A percentile compares a stretch with the other conserved stretches of the same genome.
Evolutionary conservation across 2,329 filamentous ascomycete genomes (phyloP).

Genomic region (Pseudogymnoascus pannorum): DNA sequence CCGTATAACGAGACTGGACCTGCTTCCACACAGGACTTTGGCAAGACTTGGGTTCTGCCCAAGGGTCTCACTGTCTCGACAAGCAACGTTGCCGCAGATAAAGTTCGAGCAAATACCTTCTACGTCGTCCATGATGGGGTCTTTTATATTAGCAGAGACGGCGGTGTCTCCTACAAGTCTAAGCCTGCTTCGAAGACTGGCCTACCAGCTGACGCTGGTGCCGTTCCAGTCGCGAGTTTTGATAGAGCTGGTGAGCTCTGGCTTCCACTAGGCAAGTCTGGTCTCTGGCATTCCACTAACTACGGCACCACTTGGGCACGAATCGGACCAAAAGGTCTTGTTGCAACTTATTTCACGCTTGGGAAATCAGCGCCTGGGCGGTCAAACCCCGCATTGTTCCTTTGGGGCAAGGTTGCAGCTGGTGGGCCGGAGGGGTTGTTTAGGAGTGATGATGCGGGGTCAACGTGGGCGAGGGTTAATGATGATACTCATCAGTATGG

Average conservation of each 20-base stretch:
- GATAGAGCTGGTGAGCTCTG: slow-evolving; percentile 14
- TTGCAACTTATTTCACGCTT: slow-evolving; percentile 11
- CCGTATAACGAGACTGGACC: slow-evolving; percentile 12
- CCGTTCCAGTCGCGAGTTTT: slow-evolving; percentile 13
- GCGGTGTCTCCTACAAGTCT: slow-evolving; percentile 14
- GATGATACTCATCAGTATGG: slow-evolving; percentile 16
- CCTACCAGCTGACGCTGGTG: slow-evolving; percentile 11
- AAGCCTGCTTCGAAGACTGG: slow-evolving; percentile 12
- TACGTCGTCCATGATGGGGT: slow-evolving; percentile 13
- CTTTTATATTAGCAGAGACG: slow-evolving; percentile 14
- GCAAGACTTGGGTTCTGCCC: slow-evolving; percentile 12
- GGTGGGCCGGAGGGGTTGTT: neutral
- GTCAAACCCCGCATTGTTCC: slow-evolving; percentile 10
- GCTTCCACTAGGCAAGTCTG: slow-evolving; percentile 13
- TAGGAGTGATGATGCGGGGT: neutral
- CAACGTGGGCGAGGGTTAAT: neutral
- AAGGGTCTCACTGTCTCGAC: slow-evolving; percentile 12
- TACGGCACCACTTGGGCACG: slow-evolving; percentile 12
- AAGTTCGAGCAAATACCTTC: slow-evolving; percentile 14
- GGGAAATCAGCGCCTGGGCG: slow-evolving; percentile 13
- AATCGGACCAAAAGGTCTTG: slow-evolving; percentile 9
- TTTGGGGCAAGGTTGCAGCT: slow-evolving; percentile 11
- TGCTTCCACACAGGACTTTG: slow-evolving; percentile 13
- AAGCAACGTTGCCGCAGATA: slow-evolving; percentile 13
- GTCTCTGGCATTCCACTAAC: slow-evolving; percentile 14